These are phyloP conservation scores for Syncephalastrum contaminatum DNA, from an alignment of 371 early-diverging fungal species.

Conservation along the genomic window DNA sequence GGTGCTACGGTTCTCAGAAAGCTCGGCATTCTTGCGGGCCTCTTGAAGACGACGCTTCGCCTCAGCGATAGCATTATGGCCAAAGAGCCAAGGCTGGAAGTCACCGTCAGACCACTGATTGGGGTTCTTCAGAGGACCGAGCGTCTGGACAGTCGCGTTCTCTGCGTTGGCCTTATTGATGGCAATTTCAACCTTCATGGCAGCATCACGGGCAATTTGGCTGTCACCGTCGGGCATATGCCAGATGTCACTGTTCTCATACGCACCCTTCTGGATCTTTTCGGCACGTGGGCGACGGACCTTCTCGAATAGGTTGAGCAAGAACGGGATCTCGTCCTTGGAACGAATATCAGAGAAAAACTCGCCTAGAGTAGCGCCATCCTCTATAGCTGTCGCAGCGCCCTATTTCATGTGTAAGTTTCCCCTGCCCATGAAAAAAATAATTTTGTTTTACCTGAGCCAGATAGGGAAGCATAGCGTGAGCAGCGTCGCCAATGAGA, in stretches of 20 bases:
- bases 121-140: conserved; percentile 15
- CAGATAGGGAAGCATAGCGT: conserved; percentile 32
- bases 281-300: conserved; percentile 26
- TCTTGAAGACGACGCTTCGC: conserved; percentile 15
- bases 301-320: conserved; percentile 21
- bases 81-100: conserved; percentile 32
- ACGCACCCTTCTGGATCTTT: conserved; percentile 26
- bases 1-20: no score
- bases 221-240: conserved; percentile 30
- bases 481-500: conserved; percentile 30
- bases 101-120: conserved; percentile 30
- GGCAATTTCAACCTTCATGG: conserved; percentile 12
- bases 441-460: conserved; percentile 13
- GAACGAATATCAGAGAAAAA: conserved; percentile 21
- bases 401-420: conserved; percentile 8
- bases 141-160: neutral
- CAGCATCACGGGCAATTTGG: conserved; percentile 23
- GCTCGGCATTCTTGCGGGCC: no score
- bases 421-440: neutral
- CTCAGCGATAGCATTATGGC: conserved; percentile 25
- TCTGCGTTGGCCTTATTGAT: no score
- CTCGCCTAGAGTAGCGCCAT: conserved; percentile 27
- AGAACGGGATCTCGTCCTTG: conserved; percentile 16
- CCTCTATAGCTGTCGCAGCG: conserved; percentile 29
- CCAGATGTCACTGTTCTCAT: conserved; percentile 28